Conservation (phyloP, 768 basidiomycete species). For the Pleurotus ostreatus region DNA sequence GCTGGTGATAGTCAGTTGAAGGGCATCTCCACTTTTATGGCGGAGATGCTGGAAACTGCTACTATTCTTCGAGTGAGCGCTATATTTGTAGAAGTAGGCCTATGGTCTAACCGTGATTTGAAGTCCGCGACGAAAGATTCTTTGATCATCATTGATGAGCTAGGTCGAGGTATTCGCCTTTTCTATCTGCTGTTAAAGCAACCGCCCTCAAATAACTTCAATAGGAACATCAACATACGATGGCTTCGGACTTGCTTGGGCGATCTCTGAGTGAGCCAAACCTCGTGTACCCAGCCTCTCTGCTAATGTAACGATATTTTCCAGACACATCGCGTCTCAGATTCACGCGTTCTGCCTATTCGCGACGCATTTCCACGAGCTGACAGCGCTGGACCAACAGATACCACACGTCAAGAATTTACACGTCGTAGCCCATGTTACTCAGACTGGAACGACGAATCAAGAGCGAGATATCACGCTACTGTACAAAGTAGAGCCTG, state of each 20-base stretch:
- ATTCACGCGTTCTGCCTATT: conserved; percentile 95
- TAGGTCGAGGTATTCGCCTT: conserved; percentile 67
- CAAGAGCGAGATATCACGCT: conserved; percentile 77
- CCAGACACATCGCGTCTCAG: conserved; percentile 86
- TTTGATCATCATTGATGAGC: conserved; percentile 95
- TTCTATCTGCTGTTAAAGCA: background rate
- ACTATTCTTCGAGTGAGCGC: conserved; percentile 78
- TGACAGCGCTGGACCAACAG: conserved; percentile 88
- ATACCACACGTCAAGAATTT: conserved; percentile 87
- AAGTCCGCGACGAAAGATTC: conserved; percentile 92
- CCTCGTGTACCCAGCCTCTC: background rate
- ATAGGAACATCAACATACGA: conserved; percentile 94
- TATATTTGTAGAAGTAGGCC: background rate
- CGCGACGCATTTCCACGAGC: conserved; percentile 97
- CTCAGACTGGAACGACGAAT: conserved; percentile 67
- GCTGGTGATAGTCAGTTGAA: conserved; percentile 98
- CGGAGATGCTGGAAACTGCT: conserved; percentile 98
- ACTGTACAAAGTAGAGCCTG: conserved; percentile 91
- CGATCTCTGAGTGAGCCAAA: conserved; percentile 83
- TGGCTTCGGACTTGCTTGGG: conserved; percentile 97
- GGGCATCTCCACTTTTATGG: conserved; percentile 99
- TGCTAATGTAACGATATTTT: background rate
- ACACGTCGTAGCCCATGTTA: conserved; percentile 94
- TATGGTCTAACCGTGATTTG: background rate
- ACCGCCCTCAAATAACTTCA: too few species aligned